These are phyloP conservation scores for Hypoxylon sp. DNA, from an alignment of 2,329 filamentous ascomycete species.

Conservation along the genomic window DNA sequence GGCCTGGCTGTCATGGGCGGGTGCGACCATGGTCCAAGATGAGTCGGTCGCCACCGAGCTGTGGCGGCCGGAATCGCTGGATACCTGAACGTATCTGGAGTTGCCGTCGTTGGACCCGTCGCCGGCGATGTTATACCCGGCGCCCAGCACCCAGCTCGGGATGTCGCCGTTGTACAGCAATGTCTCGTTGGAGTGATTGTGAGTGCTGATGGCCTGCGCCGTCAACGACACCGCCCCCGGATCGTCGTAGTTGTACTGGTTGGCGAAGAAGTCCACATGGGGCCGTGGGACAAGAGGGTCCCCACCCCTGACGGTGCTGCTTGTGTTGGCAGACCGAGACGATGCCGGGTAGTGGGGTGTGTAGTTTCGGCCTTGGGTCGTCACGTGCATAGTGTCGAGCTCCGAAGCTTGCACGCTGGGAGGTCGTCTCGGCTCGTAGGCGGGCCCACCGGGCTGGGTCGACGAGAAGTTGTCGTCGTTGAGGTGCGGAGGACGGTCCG, in stretches of 20 bases:
- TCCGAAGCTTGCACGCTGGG: not conserved
- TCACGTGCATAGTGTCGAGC: not conserved
- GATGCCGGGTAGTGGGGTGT: not conserved
- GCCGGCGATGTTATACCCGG: slow-evolving; percentile 7
- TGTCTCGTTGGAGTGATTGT: slow-evolving; percentile 17
- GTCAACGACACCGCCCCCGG: slow-evolving; percentile 25
- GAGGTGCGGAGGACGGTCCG: slow-evolving; percentile 31
- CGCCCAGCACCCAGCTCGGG: slow-evolving; percentile 25
- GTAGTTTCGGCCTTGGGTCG: not conserved
- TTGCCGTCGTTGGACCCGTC: slow-evolving; percentile 8
- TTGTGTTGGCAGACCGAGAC: slow-evolving; percentile 17
- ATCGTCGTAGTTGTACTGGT: slow-evolving; percentile 17
- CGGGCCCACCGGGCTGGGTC: slow-evolving; percentile 13
- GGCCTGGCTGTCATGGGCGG: not conserved
- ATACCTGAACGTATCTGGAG: slow-evolving; percentile 19
- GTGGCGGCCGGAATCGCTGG: slow-evolving; percentile 9
- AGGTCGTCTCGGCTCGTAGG: slow-evolving; percentile 16
- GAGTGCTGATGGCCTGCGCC: slow-evolving; percentile 28
- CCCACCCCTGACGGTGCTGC: slow-evolving; percentile 21
- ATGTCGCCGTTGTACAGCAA: slow-evolving; percentile 24
- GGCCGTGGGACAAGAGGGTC: slow-evolving; percentile 3
- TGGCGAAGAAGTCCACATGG: slow-evolving; percentile 14
- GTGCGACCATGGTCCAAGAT: slow-evolving; percentile 20
- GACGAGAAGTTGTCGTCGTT: slow-evolving; percentile 34
- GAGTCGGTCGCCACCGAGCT: slow-evolving; percentile 23